Conservation (phyloP, 2,329 filamentous ascomycete genomes). For the Phialemonium atrogriseum region DNA sequence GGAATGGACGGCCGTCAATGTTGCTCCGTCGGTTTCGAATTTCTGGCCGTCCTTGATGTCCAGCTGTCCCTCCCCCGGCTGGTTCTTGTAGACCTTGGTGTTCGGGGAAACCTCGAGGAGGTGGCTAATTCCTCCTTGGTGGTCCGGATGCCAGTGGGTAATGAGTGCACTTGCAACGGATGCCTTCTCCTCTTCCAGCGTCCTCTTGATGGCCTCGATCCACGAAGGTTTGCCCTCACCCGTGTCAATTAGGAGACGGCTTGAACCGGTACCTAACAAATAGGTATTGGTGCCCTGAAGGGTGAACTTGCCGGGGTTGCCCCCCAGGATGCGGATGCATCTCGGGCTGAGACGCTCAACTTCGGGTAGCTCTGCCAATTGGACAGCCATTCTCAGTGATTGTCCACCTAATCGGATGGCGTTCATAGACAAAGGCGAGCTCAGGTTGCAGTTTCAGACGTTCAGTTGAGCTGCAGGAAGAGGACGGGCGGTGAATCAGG, state of each 20-base stretch:
- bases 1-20: slow-evolving; percentile 52
- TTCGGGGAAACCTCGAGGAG: slow-evolving; percentile 56
- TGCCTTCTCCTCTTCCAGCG: slow-evolving; percentile 60
- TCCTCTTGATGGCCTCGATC: slow-evolving; percentile 55
- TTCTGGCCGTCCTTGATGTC: slow-evolving; percentile 36
- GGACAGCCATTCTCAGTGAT: slow-evolving; percentile 44
- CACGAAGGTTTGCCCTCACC: slow-evolving; percentile 74
- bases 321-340: slow-evolving; percentile 78
- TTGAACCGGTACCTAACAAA: slow-evolving; percentile 66
- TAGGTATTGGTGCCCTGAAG: slow-evolving; percentile 90
- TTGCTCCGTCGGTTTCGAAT: slow-evolving; percentile 45
- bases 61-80: slow-evolving; percentile 31
- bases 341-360: slow-evolving; percentile 70
- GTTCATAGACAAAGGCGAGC: too few species aligned
- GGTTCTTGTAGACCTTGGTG: slow-evolving; percentile 53
- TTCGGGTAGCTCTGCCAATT: slow-evolving; percentile 58
- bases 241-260: slow-evolving; percentile 80
- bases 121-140: slow-evolving; percentile 67
- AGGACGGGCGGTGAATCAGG: too few species aligned
- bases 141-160: slow-evolving; percentile 90
- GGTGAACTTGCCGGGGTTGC: slow-evolving; percentile 79
- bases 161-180: slow-evolving; percentile 63
- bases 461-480: too few species aligned
- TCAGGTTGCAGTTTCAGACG: too few species aligned
- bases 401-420: background rate